phyloP scores from a whole-genome alignment of 129 eudicot species.

The Chrysanthemum makinoi region DNA sequence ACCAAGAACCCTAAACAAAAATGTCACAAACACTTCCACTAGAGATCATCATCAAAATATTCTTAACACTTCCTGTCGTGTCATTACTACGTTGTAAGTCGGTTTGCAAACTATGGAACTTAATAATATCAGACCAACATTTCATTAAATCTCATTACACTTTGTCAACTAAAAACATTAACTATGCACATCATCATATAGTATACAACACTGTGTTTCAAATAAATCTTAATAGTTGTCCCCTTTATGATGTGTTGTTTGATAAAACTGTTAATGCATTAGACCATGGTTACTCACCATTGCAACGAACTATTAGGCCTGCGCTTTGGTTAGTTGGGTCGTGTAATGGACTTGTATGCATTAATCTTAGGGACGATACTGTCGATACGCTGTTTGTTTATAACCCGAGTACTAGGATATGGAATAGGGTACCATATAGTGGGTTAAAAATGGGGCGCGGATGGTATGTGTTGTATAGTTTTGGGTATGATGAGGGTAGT shows the following conservation, averaged over 20 bases:
- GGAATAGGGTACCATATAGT: slow-evolving; percentile 20
- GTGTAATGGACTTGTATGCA: slow-evolving; percentile 40
- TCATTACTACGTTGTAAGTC: slow-evolving; percentile 38
- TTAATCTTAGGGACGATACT: slow-evolving; percentile 17
- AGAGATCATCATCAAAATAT: slow-evolving; percentile 39
- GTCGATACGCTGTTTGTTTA: slow-evolving; percentile 24
- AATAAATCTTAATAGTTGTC: slow-evolving; percentile 17
- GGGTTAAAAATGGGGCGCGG: slow-evolving; percentile 3
- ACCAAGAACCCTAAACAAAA: no score
- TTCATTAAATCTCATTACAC: slow-evolving; percentile 36
- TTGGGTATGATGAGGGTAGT: slow-evolving; percentile 35
- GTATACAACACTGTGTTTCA: slow-evolving; percentile 11
- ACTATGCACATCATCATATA: slow-evolving; percentile 9
- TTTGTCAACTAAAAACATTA: not conserved
- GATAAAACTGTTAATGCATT: slow-evolving; percentile 9
- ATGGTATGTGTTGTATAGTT: slow-evolving; percentile 24
- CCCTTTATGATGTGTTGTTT: slow-evolving; percentile 20
- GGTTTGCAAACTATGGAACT: slow-evolving; percentile 42
- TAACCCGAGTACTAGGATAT: slow-evolving; percentile 40
- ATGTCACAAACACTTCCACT: slow-evolving; percentile 12
- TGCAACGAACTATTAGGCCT: slow-evolving; percentile 20
- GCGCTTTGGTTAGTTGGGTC: slow-evolving; percentile 29
- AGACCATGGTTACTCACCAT: slow-evolving; percentile 29
- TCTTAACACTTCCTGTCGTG: slow-evolving; percentile 41
- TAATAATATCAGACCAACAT: slow-evolving; percentile 32